A percentile compares a stretch with the other conserved stretches of the same genome.
These are phyloP conservation scores for Eucalyptus erythrocorys DNA, from an alignment of 345 rosid species.

Conservation along the genomic window DNA sequence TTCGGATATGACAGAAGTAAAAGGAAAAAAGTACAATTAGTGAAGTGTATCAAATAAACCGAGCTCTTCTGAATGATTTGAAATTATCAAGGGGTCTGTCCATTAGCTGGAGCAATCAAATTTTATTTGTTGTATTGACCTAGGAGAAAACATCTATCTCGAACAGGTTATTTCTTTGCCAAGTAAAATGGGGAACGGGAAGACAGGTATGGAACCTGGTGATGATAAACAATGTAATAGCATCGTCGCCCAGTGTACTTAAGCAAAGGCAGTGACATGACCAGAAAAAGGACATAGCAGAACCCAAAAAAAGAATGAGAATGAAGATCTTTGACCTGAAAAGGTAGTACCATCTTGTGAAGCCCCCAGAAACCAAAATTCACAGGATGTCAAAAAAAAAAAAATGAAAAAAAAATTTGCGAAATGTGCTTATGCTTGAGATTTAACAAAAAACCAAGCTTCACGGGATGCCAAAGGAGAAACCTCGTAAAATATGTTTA, in stretches of 20 bases:
- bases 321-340: not conserved
- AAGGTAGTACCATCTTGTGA: not conserved
- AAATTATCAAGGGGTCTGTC: not conserved
- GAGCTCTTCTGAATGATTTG: not conserved
- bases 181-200: not conserved
- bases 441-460: not conserved
- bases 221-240: not conserved
- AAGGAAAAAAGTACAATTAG: not conserved
- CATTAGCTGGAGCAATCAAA: not conserved
- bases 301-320: not conserved
- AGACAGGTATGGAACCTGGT: not conserved
- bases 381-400: not conserved
- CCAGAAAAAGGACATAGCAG: not conserved
- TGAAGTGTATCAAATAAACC: not conserved
- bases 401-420: not conserved
- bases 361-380: not conserved
- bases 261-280: not conserved
- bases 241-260: not conserved
- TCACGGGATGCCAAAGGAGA: not conserved
- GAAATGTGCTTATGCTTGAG: not conserved
- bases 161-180: not conserved
- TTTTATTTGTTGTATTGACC: not conserved
- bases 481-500: not conserved
- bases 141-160: not conserved
- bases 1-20: not conserved